phyloP scores from a whole-genome alignment of 1,284 basidiomycete genomes.

The Leccinum pachyderme region DNA sequence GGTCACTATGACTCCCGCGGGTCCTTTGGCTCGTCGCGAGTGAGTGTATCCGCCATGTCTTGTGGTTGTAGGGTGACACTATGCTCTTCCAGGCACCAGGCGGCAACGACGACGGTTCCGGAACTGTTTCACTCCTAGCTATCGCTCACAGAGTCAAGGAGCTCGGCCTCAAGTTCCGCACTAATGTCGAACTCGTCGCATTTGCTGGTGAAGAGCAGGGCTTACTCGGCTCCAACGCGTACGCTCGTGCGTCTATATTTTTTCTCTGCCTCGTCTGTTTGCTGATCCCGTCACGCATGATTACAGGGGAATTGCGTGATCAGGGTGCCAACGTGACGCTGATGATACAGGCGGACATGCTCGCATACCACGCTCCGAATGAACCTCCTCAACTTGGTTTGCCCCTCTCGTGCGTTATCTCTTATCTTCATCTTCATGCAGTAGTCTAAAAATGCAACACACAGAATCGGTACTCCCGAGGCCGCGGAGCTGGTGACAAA shows the following conservation, averaged over 20 bases:
- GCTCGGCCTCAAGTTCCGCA: constrained; percentile 60
- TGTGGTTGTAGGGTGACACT: background rate
- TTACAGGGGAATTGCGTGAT: constrained; percentile 52
- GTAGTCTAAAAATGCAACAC: background rate
- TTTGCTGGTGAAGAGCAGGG: constrained; percentile 78
- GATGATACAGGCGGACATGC: constrained; percentile 89
- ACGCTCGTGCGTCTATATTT: constrained; percentile 48
- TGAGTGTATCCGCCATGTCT: constrained; percentile 10
- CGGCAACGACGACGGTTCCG: constrained; percentile 80
- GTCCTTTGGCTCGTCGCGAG: too few relatives aligned
- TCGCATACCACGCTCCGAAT: constrained; percentile 64
- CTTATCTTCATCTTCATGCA: background rate
- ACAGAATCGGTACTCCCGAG: constrained; percentile 75
- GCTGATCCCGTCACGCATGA: background rate
- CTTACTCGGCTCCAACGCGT: constrained; percentile 61
- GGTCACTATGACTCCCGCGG: constrained; percentile 89
- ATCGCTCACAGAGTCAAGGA: constrained; percentile 71
- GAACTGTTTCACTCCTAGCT: constrained; percentile 70
- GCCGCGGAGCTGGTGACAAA: constrained; percentile 74
- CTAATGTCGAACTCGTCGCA: constrained; percentile 65
- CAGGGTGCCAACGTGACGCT: constrained; percentile 67
- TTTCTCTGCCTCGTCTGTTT: background rate
- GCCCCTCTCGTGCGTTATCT: constrained; percentile 49
- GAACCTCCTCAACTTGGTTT: constrained; percentile 85
- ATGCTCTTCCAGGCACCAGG: constrained; percentile 35